These are phyloP conservation scores for Stevia rebaudiana DNA, from an alignment of 140 eudicot genomes.

Conservation along the genomic window DNA sequence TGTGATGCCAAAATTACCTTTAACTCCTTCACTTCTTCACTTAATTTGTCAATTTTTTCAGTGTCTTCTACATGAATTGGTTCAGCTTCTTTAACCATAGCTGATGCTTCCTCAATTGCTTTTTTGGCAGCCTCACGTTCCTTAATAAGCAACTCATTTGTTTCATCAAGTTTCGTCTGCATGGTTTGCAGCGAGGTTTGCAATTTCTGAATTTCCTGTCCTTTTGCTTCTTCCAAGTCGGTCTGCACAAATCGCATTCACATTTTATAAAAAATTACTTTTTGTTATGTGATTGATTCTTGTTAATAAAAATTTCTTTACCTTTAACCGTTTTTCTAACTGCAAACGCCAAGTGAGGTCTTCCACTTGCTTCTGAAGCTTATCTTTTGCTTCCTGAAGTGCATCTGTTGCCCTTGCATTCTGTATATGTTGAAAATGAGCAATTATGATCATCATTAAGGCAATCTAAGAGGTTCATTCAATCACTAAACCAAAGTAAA, in stretches of 20 bases:
- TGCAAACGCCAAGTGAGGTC: slow-evolving; percentile 91
- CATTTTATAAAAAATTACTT: not conserved
- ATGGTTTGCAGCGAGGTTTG: slow-evolving; percentile 60
- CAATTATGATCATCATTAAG: not conserved
- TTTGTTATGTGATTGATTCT: not conserved
- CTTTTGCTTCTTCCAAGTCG: slow-evolving; percentile 91
- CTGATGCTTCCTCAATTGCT: slow-evolving; percentile 77
- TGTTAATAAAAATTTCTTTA: slow-evolving; percentile 41
- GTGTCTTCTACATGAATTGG: slow-evolving; percentile 90
- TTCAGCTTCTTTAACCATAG: slow-evolving; percentile 52
- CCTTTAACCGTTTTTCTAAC: slow-evolving; percentile 89
- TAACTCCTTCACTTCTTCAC: slow-evolving; percentile 41
- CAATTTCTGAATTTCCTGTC: slow-evolving; percentile 72
- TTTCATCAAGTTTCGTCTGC: slow-evolving; percentile 68
- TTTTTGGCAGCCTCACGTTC: slow-evolving; percentile 81
- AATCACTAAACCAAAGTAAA: slow-evolving; percentile 8
- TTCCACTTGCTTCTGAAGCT: slow-evolving; percentile 84
- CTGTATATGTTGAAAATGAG: slow-evolving; percentile 39
- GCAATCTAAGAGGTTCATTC: slow-evolving; percentile 10
- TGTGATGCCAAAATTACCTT: slow-evolving; percentile 27
- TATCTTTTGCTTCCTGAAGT: slow-evolving; percentile 92
- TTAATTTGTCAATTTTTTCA: slow-evolving; percentile 65
- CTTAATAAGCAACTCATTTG: slow-evolving; percentile 51
- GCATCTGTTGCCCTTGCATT: slow-evolving; percentile 87
- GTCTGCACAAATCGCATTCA: slow-evolving; percentile 35